Evolutionary conservation across 768 basidiomycete genomes (phyloP), one percentile per base, ranked within the genome.

Genomic region (Phlegmacium glaucopus): DNA sequence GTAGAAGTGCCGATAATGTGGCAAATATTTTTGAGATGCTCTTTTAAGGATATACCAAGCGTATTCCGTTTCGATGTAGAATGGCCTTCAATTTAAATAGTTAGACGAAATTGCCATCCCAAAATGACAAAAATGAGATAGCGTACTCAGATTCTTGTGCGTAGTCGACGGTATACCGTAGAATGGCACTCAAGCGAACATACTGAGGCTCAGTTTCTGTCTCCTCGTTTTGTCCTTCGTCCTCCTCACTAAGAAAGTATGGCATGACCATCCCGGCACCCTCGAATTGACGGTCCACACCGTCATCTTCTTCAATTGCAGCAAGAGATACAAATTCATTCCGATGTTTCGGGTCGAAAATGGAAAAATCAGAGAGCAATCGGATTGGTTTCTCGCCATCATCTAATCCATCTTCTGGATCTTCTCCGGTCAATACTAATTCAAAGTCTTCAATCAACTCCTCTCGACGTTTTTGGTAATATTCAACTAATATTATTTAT

Each of bases 1-100:
- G 53, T 76, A 77, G 60, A 85, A 88, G 3, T 73, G 56, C 17
- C 62, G 57, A 42, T 75, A 82, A 13, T 60, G 66, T 3, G 58
- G 58, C 15, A 51, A 40, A 46, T 89, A 90, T 16, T 48, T 54
- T 15, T 58, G 54, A 2, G 77, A 71, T 0, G 87, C 80, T 6
- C 44, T 55, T 13, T 67, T 62, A 22, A 90, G 64, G 28, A 79
- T 74, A 59, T 88, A 89, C 72, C 79, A 81, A 0, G 84, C 83
- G 44, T 71, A 75, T 13, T 69, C 52, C 0, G 87, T 88, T 53
- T 87, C 80, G 17, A 91, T 70, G 48, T 72, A 87, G 9, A 88
- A 63, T 1, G 83, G 78, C 13, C 87, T 89, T 52, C 16, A 15
- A 47, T 47, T 38, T 30, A 27, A 16, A 32, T 45, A 30, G 36